A percentile compares a stretch with the other conserved stretches of the same genome.
Evolutionary conservation across 257 asterid species (phyloP).

Genomic region (Verbascum thapsus): DNA sequence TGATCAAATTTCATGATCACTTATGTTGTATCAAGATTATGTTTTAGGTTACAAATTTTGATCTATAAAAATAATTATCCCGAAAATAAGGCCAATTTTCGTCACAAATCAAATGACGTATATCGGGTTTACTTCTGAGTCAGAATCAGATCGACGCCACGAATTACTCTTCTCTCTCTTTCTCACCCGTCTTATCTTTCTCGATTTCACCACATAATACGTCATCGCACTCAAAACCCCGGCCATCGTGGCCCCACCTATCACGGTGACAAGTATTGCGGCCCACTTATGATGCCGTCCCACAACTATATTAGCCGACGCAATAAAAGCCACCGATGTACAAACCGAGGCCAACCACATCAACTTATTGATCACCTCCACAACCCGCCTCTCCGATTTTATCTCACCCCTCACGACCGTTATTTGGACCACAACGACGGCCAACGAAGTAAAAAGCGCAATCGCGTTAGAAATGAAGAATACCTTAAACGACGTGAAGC

Average conservation of each 20-base stretch:
- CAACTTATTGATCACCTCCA: constrained; percentile 65
- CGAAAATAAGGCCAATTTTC: background rate
- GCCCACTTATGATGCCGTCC: constrained; percentile 63
- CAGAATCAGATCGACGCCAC: constrained; percentile 44
- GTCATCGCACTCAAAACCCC: constrained; percentile 71
- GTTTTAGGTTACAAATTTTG: background rate
- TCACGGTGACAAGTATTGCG: constrained; percentile 60
- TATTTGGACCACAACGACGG: constrained; percentile 75
- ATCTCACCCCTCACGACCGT: constrained; percentile 73
- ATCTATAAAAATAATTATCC: background rate
- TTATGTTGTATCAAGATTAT: background rate
- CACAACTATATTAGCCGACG: constrained; percentile 62
- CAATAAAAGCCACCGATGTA: constrained; percentile 67
- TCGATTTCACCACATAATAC: constrained; percentile 60
- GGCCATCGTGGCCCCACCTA: constrained; percentile 59
- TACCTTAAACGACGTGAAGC: constrained; percentile 47
- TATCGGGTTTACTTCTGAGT: constrained; percentile 58
- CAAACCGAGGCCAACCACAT: constrained; percentile 84
- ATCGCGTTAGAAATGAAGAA: constrained; percentile 65
- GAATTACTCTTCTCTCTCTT: constrained; percentile 52
- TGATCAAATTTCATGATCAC: background rate
- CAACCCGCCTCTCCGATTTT: constrained; percentile 67
- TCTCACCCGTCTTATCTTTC: constrained; percentile 48
- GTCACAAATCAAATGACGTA: constrained; percentile 52
- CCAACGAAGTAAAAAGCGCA: constrained; percentile 75